Evolutionary conservation across 176 grass and related monocot species (phyloP).

Genomic region (Microstegium vimineum): DNA sequence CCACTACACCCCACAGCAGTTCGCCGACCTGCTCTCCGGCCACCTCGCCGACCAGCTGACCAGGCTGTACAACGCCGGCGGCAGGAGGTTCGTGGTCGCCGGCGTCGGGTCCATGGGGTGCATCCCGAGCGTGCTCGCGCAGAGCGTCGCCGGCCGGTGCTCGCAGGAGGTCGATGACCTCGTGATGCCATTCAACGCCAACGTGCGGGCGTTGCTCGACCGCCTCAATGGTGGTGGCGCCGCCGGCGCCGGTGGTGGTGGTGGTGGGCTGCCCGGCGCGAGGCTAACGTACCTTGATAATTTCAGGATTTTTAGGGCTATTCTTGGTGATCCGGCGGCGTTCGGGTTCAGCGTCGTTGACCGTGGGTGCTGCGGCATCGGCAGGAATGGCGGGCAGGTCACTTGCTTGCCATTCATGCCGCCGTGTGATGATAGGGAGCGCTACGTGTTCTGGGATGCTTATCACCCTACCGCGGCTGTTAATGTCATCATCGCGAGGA

Average conservation of each 20-base stretch:
- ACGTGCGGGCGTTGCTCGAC: conserved; percentile 25
- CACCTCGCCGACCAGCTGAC: conserved; percentile 47
- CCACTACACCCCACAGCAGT: conserved; percentile 34
- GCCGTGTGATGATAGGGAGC: conserved; percentile 36
- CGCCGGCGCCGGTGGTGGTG: background rate
- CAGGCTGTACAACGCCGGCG: conserved; percentile 41
- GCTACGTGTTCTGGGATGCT: conserved; percentile 65
- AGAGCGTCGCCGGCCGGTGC: conserved; percentile 16
- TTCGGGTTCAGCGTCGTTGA: conserved; percentile 45
- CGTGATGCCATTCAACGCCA: conserved; percentile 33
- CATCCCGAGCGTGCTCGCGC: conserved; percentile 49
- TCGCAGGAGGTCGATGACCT: conserved; percentile 40
- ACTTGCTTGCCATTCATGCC: conserved; percentile 50
- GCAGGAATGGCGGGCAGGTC: conserved; percentile 44
- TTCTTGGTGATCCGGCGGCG: conserved; percentile 19
- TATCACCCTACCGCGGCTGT: conserved; percentile 52
- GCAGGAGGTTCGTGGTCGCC: conserved; percentile 40
- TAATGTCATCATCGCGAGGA: conserved; percentile 39
- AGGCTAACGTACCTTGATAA: conserved; percentile 40
- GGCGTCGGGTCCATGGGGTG: conserved; percentile 44
- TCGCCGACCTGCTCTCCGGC: conserved; percentile 46
- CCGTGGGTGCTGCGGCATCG: conserved; percentile 50
- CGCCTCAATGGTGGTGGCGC: conserved; percentile 32
- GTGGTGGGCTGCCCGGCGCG: background rate
- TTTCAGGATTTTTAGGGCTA: conserved; percentile 22